phyloP scores from a whole-genome alignment of 139 green algal genomes.

The Picochlorum costavermella region DNA sequence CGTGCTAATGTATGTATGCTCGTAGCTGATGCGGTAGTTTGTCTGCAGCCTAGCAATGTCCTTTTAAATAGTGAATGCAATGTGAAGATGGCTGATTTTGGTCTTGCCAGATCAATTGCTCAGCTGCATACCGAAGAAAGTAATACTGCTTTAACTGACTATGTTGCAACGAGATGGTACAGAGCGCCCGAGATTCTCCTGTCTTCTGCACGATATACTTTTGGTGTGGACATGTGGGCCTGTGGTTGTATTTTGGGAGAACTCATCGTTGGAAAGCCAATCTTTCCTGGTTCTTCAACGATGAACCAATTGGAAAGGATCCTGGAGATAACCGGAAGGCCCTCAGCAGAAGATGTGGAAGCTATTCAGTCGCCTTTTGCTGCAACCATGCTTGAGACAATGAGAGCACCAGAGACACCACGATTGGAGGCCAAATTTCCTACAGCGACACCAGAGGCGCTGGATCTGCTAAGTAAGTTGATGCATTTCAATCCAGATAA shows the following conservation, averaged over 20 bases:
- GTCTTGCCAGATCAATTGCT: conserved; percentile 69
- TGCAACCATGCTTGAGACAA: conserved; percentile 84
- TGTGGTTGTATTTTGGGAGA: conserved; percentile 96
- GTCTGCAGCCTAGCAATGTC: conserved; percentile 78
- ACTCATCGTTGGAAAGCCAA: conserved; percentile 79
- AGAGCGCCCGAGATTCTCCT: conserved; percentile 95
- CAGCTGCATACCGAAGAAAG: conserved; percentile 49
- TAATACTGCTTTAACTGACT: conserved; percentile 87
- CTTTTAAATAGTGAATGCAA: conserved; percentile 96
- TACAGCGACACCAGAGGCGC: conserved; percentile 56
- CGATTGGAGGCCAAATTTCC: conserved; percentile 69
- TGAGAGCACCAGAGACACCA: conserved; percentile 44
- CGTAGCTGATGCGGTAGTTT: conserved; percentile 22
- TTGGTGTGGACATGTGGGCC: conserved; percentile 97
- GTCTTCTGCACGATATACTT: conserved; percentile 87
- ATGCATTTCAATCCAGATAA: conserved; percentile 78
- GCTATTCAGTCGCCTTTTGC: conserved; percentile 81
- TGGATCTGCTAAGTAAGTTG: conserved; percentile 74
- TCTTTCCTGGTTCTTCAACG: conserved; percentile 89
- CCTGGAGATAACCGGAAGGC: conserved; percentile 64
- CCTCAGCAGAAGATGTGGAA: conserved; percentile 65
- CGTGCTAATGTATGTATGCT: conserved; percentile 20
- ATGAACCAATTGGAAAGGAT: conserved; percentile 93
- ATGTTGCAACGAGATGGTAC: conserved; percentile 97
- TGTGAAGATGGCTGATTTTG: conserved; percentile 97